Evolutionary conservation across 2,329 filamentous ascomycete genomes (phyloP).

Genomic region (Pseudopyricularia cyperi): DNA sequence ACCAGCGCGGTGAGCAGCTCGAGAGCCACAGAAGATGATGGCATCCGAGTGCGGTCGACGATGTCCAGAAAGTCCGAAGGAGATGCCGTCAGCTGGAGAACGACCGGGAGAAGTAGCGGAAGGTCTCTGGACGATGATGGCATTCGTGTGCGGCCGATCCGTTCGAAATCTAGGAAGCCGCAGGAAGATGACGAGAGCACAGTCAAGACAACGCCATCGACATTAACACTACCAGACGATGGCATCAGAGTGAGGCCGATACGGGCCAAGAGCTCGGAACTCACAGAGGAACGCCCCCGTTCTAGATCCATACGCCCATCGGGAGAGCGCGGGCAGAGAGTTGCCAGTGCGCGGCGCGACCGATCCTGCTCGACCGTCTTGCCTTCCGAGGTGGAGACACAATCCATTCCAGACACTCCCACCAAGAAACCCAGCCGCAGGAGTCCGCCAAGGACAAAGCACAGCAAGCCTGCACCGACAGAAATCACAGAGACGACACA

Average conservation of each 20-base stretch:
- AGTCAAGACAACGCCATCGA: conserved; percentile 17
- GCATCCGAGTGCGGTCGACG: conserved; percentile 2
- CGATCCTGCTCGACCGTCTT: conserved; percentile 3
- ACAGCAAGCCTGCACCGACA: conserved; percentile 4
- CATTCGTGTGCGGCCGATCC: conserved; percentile 24
- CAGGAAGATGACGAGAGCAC: conserved; percentile 12
- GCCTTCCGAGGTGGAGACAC: conserved; percentile 1
- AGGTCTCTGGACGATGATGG: conserved; percentile 15
- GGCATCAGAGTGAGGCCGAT: conserved; percentile 19
- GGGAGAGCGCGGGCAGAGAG: conserved; percentile 8
- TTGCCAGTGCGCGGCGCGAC: conserved; percentile 11
- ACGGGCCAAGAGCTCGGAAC: neutral
- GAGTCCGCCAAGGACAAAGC: conserved; percentile 1
- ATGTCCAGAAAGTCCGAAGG: conserved; percentile 1
- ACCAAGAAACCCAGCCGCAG: conserved; percentile 8
- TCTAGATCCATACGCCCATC: neutral
- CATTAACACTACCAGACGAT: conserved; percentile 16
- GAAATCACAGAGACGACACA: conserved; percentile 1
- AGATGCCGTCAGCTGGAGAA: conserved; percentile 6
- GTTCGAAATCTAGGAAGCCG: conserved; percentile 1
- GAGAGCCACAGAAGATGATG: conserved; percentile 8
- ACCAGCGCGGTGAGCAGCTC: conserved; percentile 6
- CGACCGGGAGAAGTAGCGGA: conserved; percentile 9
- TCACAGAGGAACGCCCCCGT: neutral
- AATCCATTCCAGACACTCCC: conserved; percentile 7